Evolutionary conservation across 805 yeast species (phyloP).

Genomic region (Naumovozyma dairenensis): DNA sequence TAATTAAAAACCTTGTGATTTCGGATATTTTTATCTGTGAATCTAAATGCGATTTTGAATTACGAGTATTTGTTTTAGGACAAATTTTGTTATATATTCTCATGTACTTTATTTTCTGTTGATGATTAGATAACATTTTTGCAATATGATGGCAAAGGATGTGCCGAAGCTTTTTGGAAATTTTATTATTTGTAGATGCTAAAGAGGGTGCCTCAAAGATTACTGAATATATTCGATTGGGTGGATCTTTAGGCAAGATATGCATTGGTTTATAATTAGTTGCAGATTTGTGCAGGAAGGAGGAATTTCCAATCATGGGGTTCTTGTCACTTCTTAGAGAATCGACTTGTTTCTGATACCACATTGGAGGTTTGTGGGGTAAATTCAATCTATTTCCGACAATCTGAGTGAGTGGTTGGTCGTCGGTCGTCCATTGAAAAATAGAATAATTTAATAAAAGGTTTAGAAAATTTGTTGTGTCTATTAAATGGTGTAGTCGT

Average conservation of each 20-base stretch:
- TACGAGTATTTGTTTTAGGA: slow-evolving; percentile 2
- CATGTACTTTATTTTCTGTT: slow-evolving; percentile 7
- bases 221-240: too few relatives aligned
- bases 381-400: slow-evolving; percentile 10
- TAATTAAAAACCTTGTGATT: slow-evolving; percentile 36
- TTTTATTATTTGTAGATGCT: too few relatives aligned
- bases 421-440: slow-evolving; percentile 9
- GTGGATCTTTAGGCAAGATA: neutral
- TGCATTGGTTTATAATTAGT: neutral
- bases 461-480: slow-evolving; percentile 31
- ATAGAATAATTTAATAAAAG: slow-evolving; percentile 33
- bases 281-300: neutral
- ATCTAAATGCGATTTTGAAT: slow-evolving; percentile 20
- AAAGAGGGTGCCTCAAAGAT: too few relatives aligned
- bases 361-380: slow-evolving; percentile 7
- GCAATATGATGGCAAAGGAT: too few relatives aligned
- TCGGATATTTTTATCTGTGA: slow-evolving; percentile 24
- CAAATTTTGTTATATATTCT: slow-evolving; percentile 9
- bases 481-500: slow-evolving; percentile 31
- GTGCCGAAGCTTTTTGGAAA: too few relatives aligned
- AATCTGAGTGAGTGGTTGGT: slow-evolving; percentile 7
- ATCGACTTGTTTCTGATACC: slow-evolving; percentile 2
- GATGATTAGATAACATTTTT: slow-evolving; percentile 6
- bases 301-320: neutral
- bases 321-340: neutral